Percentiles rank a stretch among this genome's conserved stretches.
These are phyloP conservation scores for Tolypocladium paradoxum DNA, from an alignment of 2,329 filamentous ascomycete genomes.

Conservation along the genomic window DNA sequence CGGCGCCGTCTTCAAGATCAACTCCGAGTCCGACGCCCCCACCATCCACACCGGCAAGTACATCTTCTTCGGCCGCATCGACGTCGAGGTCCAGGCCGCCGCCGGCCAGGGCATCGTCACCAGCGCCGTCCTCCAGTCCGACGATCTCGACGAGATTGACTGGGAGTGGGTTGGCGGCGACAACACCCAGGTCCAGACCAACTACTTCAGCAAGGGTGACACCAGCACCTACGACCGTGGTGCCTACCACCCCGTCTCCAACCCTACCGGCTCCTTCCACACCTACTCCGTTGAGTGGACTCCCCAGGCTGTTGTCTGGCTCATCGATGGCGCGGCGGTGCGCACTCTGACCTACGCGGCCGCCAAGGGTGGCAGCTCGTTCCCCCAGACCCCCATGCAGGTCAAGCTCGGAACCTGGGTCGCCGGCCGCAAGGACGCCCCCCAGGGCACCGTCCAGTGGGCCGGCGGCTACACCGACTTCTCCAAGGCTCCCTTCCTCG, in stretches of 20 bases:
- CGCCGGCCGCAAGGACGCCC: constrained; percentile 44
- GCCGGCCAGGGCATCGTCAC: constrained; percentile 80
- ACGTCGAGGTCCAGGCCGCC: constrained; percentile 68
- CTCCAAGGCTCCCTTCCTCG: constrained; percentile 38
- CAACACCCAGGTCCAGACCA: constrained; percentile 61
- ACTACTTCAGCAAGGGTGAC: constrained; percentile 73
- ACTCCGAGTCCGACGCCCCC: constrained; percentile 51
- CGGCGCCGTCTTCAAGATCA: constrained; percentile 56
- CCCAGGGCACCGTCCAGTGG: constrained; percentile 61
- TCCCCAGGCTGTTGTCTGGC: constrained; percentile 51
- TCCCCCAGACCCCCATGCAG: constrained; percentile 65
- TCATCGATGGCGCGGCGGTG: constrained; percentile 48
- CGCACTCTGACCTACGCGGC: constrained; percentile 51
- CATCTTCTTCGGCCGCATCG: constrained; percentile 91
- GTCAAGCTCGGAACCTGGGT: constrained; percentile 61
- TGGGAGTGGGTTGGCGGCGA: constrained; percentile 86
- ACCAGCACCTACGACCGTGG: constrained; percentile 61
- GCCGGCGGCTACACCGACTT: constrained; percentile 51
- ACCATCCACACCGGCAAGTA: constrained; percentile 74
- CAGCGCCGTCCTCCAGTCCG: constrained; percentile 80
- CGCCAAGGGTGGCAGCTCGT: constrained; percentile 46
- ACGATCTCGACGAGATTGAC: constrained; percentile 79
- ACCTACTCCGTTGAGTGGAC: constrained; percentile 63
- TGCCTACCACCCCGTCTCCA: constrained; percentile 45
- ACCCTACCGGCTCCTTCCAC: constrained; percentile 41